Evolutionary conservation across 2,329 filamentous ascomycete species (phyloP).

Genomic region (Rutstroemia sydowiana): DNA sequence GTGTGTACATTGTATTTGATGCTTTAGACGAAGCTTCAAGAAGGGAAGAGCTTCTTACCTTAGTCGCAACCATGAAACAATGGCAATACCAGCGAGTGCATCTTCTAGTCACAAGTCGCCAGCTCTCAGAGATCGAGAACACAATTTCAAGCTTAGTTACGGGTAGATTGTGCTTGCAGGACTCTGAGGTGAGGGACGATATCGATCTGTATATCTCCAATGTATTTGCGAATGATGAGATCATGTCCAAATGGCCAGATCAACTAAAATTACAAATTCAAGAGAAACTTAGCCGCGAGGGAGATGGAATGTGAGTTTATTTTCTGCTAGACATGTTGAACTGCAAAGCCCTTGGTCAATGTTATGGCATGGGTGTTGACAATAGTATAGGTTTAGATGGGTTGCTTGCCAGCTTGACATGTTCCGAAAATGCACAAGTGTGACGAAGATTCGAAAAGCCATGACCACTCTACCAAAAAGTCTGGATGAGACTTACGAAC

Average conservation of each 20-base stretch:
- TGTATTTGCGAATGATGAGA: constrained; percentile 20
- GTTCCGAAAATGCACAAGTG: constrained; percentile 19
- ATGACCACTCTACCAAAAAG: constrained; percentile 29
- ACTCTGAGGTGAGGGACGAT: constrained; percentile 19
- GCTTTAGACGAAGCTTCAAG: constrained; percentile 33
- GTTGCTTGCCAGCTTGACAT: constrained; percentile 31
- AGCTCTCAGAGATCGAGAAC: constrained; percentile 29
- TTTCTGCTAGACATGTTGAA: no score
- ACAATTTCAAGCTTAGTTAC: constrained; percentile 18
- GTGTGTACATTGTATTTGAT: constrained; percentile 33
- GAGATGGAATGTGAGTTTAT: constrained; percentile 30
- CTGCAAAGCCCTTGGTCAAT: no score
- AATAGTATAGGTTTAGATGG: constrained; percentile 30
- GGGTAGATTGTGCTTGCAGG: constrained; percentile 17
- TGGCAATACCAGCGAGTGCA: constrained; percentile 15
- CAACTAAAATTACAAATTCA: constrained; percentile 26
- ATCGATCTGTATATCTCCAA: constrained; percentile 26
- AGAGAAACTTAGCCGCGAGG: constrained; percentile 20
- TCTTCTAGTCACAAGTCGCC: constrained; percentile 30
- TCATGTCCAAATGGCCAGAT: constrained; percentile 22
- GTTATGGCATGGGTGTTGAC: not conserved
- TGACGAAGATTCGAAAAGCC: constrained; percentile 22
- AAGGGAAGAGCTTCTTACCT: constrained; percentile 23
- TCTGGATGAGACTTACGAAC: constrained; percentile 32
- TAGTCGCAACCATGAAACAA: constrained; percentile 20